These are phyloP conservation scores for Exophiala bonariae DNA, from an alignment of 2,329 filamentous ascomycete species.

Conservation along the genomic window DNA sequence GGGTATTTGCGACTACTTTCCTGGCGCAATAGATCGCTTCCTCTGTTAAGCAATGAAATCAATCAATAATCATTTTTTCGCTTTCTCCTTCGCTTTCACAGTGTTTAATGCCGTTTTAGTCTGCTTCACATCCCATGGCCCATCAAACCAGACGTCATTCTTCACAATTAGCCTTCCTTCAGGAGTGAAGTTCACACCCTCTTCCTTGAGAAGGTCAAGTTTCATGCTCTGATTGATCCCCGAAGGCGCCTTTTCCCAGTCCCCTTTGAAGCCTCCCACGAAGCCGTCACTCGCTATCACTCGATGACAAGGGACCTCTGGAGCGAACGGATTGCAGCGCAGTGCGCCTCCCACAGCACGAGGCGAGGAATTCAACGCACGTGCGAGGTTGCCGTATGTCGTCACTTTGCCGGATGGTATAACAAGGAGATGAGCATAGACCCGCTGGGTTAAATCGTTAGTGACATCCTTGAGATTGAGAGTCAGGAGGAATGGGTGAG, in stretches of 20 bases:
- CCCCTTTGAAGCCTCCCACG: conserved; percentile 49
- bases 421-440: conserved; percentile 73
- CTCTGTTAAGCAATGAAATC: too few relatives aligned
- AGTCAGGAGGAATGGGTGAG: not conserved
- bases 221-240: conserved; percentile 45
- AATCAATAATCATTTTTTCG: not conserved
- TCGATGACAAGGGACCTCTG: conserved; percentile 44
- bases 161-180: conserved; percentile 26
- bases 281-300: conserved; percentile 31
- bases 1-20: too few relatives aligned
- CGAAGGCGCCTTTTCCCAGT: conserved; percentile 48
- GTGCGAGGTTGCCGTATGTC: conserved; percentile 73
- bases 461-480: not conserved
- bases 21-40: too few relatives aligned
- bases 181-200: conserved; percentile 37
- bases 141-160: conserved; percentile 20
- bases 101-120: conserved; percentile 1
- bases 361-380: conserved; percentile 39
- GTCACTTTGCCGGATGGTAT: conserved; percentile 74
- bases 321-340: conserved; percentile 44
- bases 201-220: conserved; percentile 33
- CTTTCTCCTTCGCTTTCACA: not conserved
- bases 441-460: conserved; percentile 29
- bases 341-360: conserved; percentile 43
- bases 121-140: conserved; percentile 17